Base-by-base conservation (phyloP, 2,329 filamentous ascomycete species). In the Pyricularia sp. region DNA sequence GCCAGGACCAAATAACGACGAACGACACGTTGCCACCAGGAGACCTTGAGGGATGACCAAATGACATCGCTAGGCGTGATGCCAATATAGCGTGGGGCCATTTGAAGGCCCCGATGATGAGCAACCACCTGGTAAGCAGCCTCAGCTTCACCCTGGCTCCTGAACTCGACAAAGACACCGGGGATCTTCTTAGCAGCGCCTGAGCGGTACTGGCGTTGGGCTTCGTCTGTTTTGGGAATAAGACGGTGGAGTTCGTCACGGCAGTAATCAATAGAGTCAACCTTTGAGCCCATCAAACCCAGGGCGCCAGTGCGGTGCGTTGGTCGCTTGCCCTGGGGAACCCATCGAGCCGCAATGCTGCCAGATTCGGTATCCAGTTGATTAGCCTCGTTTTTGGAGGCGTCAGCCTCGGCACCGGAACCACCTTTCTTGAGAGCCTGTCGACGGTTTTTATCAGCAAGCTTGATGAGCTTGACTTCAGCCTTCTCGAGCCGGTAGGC, bases 211-310 rank as follows among this genome's bases (percentile, higher is more conserved):
- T 85, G 83, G 59, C 83, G 84, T 77, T 95, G 92, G 28, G 88
- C 84, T 61, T 86, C 82, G 66, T 91, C 85, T 33, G 93, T 89
- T 70, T 91, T 85, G 0, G 91, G 90, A 68, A 90, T 89, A 64
- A 96, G 86, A 66, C 88, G 88, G 72, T 90, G 86, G 68, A 97
- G 87, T 78, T 96, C 91, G 1, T 84, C 82, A 67, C 95, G 91
- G 71, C 89, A 91, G 91, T 92, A 97, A 71, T 94, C 88, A 78
- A 99, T 97, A 0, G 93, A 95, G 79, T 99, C 95, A 20, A 97
- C 94, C 78, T 97, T 95, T 76, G 93, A 90, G 73, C 93, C 92
- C 72, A 94, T 86, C 65, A 92, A 83, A 20, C 86, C 86, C 26
- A 95, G 78, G 6, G 85, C 83, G 76, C 90, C 92, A 69, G 90